phyloP scores from a whole-genome alignment of 2,329 filamentous ascomycete species.

The Clonostachys rosea region DNA sequence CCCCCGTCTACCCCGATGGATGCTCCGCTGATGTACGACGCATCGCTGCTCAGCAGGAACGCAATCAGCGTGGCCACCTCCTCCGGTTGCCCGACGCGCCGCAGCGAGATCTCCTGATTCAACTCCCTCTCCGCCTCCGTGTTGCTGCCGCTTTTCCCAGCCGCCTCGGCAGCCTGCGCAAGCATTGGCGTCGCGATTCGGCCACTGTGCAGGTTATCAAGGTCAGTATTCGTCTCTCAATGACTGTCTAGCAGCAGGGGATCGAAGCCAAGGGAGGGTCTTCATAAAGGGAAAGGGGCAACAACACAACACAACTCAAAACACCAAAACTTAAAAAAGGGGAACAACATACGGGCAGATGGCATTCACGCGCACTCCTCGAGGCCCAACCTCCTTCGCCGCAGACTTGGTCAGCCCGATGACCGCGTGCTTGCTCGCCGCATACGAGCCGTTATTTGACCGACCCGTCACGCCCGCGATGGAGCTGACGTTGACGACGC shows the following conservation, averaged over 20 bases:
- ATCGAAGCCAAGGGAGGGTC: too few relatives aligned
- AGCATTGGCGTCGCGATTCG: slow-evolving; percentile 21
- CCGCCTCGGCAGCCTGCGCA: slow-evolving; percentile 7
- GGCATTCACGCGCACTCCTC: slow-evolving; percentile 17
- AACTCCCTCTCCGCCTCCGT: slow-evolving; percentile 7
- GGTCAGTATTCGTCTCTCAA: too few relatives aligned
- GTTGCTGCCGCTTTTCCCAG: not conserved
- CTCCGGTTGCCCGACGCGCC: slow-evolving; percentile 12
- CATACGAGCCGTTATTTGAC: slow-evolving; percentile 18
- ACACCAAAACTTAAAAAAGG: not conserved
- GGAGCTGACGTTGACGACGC: slow-evolving; percentile 40
- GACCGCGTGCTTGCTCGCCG: slow-evolving; percentile 21
- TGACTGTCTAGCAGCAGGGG: too few relatives aligned
- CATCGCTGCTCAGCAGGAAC: slow-evolving; percentile 18
- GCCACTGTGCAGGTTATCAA: slow-evolving; percentile 7
- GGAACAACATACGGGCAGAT: slow-evolving; percentile 17
- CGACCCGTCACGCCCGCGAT: slow-evolving; percentile 31
- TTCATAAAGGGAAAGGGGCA: too few relatives aligned
- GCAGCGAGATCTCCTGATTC: slow-evolving; percentile 7
- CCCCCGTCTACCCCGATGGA: slow-evolving; percentile 16
- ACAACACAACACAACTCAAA: not conserved
- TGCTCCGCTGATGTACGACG: slow-evolving; percentile 16
- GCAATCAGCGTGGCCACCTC: slow-evolving; percentile 18
- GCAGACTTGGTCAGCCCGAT: slow-evolving; percentile 18
- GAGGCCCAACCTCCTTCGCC: slow-evolving; percentile 18